Evolutionary conservation across 2,329 filamentous ascomycete genomes (phyloP).

Genomic region (Dactylonectria estremocensis): DNA sequence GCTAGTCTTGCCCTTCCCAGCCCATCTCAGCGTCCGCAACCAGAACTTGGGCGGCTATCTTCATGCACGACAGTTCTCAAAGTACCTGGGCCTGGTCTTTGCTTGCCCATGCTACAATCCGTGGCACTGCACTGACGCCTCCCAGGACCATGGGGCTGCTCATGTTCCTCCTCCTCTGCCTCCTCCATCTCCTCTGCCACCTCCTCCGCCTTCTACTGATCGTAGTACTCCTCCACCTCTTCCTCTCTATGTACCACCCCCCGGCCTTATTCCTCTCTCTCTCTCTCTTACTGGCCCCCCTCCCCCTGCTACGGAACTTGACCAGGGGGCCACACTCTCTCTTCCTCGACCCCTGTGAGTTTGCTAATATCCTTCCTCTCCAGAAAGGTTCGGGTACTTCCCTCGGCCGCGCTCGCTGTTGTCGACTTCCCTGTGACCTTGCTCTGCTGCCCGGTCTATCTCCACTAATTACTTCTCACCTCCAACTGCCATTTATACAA

Average conservation of each 20-base stretch:
- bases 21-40: slow-evolving; percentile 38
- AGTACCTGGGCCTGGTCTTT: slow-evolving; percentile 36
- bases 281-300: neutral
- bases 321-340: slow-evolving; percentile 31
- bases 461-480: slow-evolving; percentile 47
- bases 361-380: slow-evolving; percentile 43
- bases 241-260: slow-evolving; percentile 17
- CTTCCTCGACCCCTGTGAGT: slow-evolving; percentile 38
- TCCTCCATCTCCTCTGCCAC: slow-evolving; percentile 16
- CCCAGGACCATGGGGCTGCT: slow-evolving; percentile 38
- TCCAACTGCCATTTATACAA: slow-evolving; percentile 50
- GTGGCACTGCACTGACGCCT: slow-evolving; percentile 35
- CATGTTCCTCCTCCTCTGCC: slow-evolving; percentile 16
- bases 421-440: slow-evolving; percentile 38
- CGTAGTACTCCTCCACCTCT: neutral
- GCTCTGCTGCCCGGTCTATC: slow-evolving; percentile 42
- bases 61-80: slow-evolving; percentile 49
- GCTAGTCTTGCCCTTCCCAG: slow-evolving; percentile 39
- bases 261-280: slow-evolving; percentile 32
- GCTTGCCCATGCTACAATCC: slow-evolving; percentile 34
- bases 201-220: neutral
- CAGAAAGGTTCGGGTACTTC: slow-evolving; percentile 40
- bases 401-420: slow-evolving; percentile 26
- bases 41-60: slow-evolving; percentile 49
- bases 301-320: slow-evolving; percentile 15